Evolutionary conservation across 164 flowering plant genomes (phyloP).

Genomic region (Umbellularia californica): DNA sequence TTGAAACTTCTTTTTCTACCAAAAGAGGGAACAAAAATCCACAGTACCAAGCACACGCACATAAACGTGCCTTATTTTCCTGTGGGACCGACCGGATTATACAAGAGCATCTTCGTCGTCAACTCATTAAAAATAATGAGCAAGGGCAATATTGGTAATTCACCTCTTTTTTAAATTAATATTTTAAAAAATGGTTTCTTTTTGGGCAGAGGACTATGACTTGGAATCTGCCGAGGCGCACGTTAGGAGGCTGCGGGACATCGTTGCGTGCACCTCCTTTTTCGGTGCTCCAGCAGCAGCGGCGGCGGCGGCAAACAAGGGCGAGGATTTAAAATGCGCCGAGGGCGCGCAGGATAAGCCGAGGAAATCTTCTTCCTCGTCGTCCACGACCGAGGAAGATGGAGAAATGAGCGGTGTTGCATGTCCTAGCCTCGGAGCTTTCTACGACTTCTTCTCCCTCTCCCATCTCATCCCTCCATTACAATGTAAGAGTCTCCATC

Average conservation of each 20-base stretch:
- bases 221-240: conserved; percentile 75
- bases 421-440: conserved; percentile 71
- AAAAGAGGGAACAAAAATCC: too few relatives aligned
- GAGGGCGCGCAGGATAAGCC: conserved; percentile 35
- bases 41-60: too few relatives aligned
- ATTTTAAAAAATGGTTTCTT: too few relatives aligned
- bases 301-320: conserved; percentile 15
- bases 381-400: conserved; percentile 43
- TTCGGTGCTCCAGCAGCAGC: conserved; percentile 52
- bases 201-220: conserved; percentile 79
- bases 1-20: too few relatives aligned
- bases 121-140: neutral
- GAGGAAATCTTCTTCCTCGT: conserved; percentile 17
- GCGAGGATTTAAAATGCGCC: conserved; percentile 25
- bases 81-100: too few relatives aligned
- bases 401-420: conserved; percentile 65
- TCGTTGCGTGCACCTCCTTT: conserved; percentile 83
- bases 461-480: conserved; percentile 89
- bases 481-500: conserved; percentile 51
- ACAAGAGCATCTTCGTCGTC: neutral
- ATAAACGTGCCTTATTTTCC: too few relatives aligned
- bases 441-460: conserved; percentile 96
- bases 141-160: too few relatives aligned
- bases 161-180: too few relatives aligned
- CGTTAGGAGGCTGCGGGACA: conserved; percentile 77